Percentiles rank a stretch among this genome's conserved stretches.
Conservation (phyloP, 2,329 filamentous ascomycete genomes). For the Penicillium corylophilum region DNA sequence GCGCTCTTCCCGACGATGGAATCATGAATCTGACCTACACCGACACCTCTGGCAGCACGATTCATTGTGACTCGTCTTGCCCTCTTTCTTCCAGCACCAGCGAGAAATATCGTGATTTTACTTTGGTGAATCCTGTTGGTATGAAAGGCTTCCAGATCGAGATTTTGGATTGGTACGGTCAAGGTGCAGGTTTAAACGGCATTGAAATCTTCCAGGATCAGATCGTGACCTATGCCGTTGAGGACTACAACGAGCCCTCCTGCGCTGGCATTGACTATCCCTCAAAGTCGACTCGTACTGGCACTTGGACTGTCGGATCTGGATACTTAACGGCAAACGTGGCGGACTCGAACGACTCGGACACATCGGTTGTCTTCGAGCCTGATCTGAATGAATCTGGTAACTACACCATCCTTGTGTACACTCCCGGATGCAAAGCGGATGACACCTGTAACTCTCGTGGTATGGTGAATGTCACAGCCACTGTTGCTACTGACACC, state of each 20-base stretch:
- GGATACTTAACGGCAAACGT: constrained; percentile 74
- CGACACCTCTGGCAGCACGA: constrained; percentile 66
- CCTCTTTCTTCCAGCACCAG: constrained; percentile 72
- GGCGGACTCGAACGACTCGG: constrained; percentile 55
- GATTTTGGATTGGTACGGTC: constrained; percentile 82
- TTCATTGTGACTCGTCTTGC: constrained; percentile 76
- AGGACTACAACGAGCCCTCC: constrained; percentile 81
- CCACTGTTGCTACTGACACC: constrained; percentile 57
- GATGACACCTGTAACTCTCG: constrained; percentile 74
- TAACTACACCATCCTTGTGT: constrained; percentile 87
- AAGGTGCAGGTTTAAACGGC: constrained; percentile 78
- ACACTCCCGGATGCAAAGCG: constrained; percentile 81
- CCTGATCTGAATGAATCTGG: constrained; percentile 86
- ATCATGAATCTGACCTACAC: constrained; percentile 96
- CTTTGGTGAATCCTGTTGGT: constrained; percentile 81
- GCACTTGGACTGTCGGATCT: constrained; percentile 71
- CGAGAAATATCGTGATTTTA: constrained; percentile 78
- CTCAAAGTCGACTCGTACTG: constrained; percentile 68
- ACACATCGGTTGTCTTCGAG: constrained; percentile 64
- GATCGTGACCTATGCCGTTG: constrained; percentile 80
- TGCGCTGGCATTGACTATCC: constrained; percentile 66
- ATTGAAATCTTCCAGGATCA: constrained; percentile 85
- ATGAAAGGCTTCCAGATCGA: constrained; percentile 87
- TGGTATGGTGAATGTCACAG: constrained; percentile 80
- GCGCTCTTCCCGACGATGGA: constrained; percentile 78